Percentiles rank a stretch among this genome's conserved stretches.
Conservation (phyloP, 148 eudicot genomes). For the Agrostemma githago region DNA sequence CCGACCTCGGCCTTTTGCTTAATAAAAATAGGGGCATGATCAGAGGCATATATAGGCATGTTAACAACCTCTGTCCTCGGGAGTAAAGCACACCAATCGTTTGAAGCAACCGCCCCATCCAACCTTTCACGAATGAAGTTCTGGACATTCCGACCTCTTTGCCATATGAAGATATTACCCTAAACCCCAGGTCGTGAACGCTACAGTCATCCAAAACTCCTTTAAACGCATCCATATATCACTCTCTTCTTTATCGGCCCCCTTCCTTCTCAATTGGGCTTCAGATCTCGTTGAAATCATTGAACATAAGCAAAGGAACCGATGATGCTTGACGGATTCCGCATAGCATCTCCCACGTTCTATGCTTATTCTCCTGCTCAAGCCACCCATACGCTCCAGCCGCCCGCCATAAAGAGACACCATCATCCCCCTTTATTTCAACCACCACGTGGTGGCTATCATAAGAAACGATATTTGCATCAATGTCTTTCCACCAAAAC, state of each 20-base stretch:
- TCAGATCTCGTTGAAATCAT: constrained; percentile 9
- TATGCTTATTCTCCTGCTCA: background rate
- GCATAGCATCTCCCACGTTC: background rate
- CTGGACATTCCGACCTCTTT: background rate
- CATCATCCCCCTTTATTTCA: too few relatives aligned
- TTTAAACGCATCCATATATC: background rate
- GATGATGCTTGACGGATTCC: background rate
- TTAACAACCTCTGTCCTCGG: background rate
- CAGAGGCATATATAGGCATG: background rate
- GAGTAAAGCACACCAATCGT: background rate
- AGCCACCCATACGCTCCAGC: constrained; percentile 8
- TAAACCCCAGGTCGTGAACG: background rate
- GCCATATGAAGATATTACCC: background rate
- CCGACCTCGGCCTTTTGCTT: too few relatives aligned
- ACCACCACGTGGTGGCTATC: too few relatives aligned
- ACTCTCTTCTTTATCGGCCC: background rate
- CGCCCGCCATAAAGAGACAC: background rate
- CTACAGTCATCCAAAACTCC: background rate
- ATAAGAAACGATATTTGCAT: too few relatives aligned
- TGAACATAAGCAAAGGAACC: background rate
- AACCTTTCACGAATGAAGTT: background rate
- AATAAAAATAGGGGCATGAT: background rate
- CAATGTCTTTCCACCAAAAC: too few relatives aligned
- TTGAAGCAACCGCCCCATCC: background rate
- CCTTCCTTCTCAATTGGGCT: background rate